Conservation (phyloP, 75 land plant species). For the Larix kaempferi region DNA sequence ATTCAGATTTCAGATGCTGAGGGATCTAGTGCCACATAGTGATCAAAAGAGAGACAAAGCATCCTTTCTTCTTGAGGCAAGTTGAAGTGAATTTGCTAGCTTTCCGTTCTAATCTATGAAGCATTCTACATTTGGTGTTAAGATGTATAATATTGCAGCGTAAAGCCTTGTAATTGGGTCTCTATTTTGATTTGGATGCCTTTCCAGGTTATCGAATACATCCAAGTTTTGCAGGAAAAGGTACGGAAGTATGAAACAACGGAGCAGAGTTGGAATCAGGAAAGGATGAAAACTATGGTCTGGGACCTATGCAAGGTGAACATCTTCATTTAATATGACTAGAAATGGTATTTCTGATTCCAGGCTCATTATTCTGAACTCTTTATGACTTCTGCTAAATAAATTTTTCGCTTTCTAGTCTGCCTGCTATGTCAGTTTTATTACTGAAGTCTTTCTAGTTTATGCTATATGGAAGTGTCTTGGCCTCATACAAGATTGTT, state of each 20-base stretch:
- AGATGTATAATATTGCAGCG: not conserved
- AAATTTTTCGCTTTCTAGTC: not conserved
- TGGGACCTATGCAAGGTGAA: constrained; percentile 49
- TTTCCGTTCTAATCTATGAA: not conserved
- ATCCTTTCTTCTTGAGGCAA: constrained; percentile 87
- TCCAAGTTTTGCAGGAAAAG: constrained; percentile 80
- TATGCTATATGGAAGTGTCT: not conserved
- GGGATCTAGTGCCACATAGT: constrained; percentile 84
- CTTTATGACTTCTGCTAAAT: not conserved
- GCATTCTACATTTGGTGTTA: not conserved
- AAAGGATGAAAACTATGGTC: constrained; percentile 66
- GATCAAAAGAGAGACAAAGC: constrained; percentile 99
- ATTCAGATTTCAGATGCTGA: constrained; percentile 83
- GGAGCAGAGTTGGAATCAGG: constrained; percentile 59
- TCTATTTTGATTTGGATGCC: not conserved
- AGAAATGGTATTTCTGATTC: not conserved
- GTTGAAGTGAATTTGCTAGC: not conserved
- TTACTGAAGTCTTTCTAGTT: not conserved
- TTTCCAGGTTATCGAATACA: constrained; percentile 86
- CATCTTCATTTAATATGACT: not conserved
- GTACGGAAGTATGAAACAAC: constrained; percentile 75
- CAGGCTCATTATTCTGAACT: not conserved
- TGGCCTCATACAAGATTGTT: not conserved
- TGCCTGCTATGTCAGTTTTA: not conserved
- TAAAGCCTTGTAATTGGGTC: constrained; percentile 1